phyloP scores from a whole-genome alignment of 768 basidiomycete genomes.

The Collybia sp. region DNA sequence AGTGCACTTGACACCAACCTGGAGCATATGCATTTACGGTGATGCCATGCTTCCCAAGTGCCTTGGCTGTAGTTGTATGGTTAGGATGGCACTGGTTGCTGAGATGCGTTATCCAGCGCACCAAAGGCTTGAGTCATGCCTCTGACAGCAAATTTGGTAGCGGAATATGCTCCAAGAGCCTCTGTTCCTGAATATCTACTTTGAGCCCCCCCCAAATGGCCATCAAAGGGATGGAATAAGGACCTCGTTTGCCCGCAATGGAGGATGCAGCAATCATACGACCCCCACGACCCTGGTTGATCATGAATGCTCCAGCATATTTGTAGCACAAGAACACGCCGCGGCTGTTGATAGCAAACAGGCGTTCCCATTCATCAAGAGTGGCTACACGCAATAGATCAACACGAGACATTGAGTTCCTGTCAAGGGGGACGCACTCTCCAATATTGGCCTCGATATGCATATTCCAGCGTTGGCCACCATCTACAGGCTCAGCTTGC shows the following conservation, averaged over 20 bases:
- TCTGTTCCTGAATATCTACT: constrained; percentile 3
- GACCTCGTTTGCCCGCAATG: constrained; percentile 27
- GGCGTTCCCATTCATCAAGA: constrained; percentile 20
- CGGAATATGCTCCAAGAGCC: constrained; percentile 20
- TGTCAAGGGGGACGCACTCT: constrained; percentile 11
- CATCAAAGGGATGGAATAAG: background rate
- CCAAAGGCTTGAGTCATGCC: constrained; percentile 31
- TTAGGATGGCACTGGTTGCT: background rate
- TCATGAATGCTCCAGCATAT: constrained; percentile 27
- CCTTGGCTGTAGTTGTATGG: constrained; percentile 7
- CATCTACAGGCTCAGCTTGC: constrained; percentile 17
- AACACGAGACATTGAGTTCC: background rate
- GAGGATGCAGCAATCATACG: constrained; percentile 28
- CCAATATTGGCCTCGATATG: constrained; percentile 11
- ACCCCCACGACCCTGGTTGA: constrained; percentile 28
- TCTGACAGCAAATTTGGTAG: constrained; percentile 38
- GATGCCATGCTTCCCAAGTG: constrained; percentile 14
- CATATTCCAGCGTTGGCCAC: constrained; percentile 30
- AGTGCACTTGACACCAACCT: constrained; percentile 4
- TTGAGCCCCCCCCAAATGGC: background rate
- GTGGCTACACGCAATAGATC: constrained; percentile 6
- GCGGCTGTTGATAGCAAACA: constrained; percentile 22
- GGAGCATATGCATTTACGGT: constrained; percentile 19
- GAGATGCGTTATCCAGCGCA: constrained; percentile 1
- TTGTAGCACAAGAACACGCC: constrained; percentile 28